These are phyloP conservation scores for Chlorella sp. DNA, from an alignment of 139 green algal genomes.

Conservation along the genomic window DNA sequence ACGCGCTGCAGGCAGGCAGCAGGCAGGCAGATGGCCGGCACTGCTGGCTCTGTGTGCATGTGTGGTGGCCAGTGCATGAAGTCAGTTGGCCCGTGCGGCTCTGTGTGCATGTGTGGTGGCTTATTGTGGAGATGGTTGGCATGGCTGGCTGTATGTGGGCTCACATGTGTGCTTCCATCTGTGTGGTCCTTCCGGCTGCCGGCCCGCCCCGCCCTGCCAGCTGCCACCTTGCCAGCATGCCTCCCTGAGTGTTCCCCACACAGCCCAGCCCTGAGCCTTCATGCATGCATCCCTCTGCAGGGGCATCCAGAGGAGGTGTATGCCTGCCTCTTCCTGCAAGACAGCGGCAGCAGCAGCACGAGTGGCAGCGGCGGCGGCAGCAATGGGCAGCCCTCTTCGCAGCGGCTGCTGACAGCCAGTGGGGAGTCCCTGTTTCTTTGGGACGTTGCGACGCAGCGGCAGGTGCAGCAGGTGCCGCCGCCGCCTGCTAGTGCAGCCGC, in stretches of 20 bases:
- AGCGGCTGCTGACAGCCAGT: conserved; percentile 25
- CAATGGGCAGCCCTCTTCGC: neutral
- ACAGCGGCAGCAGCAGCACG: neutral
- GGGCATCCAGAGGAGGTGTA: conserved; percentile 28
- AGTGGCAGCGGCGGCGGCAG: neutral
- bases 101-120: too few relatives aligned
- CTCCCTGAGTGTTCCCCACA: too few relatives aligned
- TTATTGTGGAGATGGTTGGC: too few relatives aligned
- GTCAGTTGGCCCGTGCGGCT: neutral
- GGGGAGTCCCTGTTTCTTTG: conserved; percentile 20
- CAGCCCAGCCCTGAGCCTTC: too few relatives aligned
- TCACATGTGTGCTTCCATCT: too few relatives aligned
- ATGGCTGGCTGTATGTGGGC: too few relatives aligned
- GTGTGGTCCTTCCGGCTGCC: neutral
- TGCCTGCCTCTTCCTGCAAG: conserved; percentile 16
- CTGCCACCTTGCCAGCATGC: too few relatives aligned
- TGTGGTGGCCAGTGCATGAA: neutral
- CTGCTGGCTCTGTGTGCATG: neutral
- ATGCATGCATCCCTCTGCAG: too few relatives aligned
- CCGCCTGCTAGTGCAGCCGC: neutral
- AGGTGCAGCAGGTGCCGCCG: conserved; percentile 20
- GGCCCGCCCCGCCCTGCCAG: neutral
- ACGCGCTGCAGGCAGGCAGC: neutral
- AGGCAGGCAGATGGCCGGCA: neutral
- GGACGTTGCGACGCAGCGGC: conserved; percentile 8